Evolutionary conservation across 129 eudicot genomes (phyloP).

Genomic region (Ambrosia artemisiifolia): DNA sequence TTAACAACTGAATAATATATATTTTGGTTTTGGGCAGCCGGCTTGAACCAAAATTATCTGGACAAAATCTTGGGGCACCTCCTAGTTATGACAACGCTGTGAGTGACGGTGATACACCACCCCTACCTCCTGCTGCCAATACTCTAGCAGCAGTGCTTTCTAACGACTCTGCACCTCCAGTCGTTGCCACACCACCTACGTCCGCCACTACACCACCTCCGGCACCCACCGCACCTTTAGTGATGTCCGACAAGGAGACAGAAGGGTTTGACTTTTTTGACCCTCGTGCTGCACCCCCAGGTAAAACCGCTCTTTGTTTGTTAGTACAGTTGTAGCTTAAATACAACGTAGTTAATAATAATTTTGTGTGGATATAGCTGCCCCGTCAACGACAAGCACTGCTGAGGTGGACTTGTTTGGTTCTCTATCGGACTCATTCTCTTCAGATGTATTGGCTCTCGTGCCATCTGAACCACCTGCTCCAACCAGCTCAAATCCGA

Average conservation of each 20-base stretch:
- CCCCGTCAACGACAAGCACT: slow-evolving; percentile 33
- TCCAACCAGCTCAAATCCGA: slow-evolving; percentile 40
- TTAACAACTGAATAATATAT: not conserved
- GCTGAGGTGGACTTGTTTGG: slow-evolving; percentile 80
- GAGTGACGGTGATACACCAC: slow-evolving; percentile 39
- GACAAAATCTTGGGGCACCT: slow-evolving; percentile 60
- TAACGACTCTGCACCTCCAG: slow-evolving; percentile 16
- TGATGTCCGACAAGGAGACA: slow-evolving; percentile 33
- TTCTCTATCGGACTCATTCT: slow-evolving; percentile 63
- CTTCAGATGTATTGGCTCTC: slow-evolving; percentile 53
- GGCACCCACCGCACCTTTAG: slow-evolving; percentile 31
- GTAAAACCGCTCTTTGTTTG: slow-evolving; percentile 25
- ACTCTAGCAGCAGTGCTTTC: slow-evolving; percentile 35
- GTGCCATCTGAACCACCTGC: slow-evolving; percentile 55
- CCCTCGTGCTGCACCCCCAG: slow-evolving; percentile 72
- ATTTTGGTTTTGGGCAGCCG: slow-evolving; percentile 31
- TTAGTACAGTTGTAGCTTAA: not conserved
- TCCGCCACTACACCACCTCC: slow-evolving; percentile 35
- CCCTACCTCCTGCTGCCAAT: slow-evolving; percentile 35
- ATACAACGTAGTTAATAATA: not conserved
- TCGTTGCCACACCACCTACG: not conserved
- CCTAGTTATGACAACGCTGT: slow-evolving; percentile 87
- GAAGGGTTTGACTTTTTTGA: slow-evolving; percentile 79
- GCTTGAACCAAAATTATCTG: slow-evolving; percentile 60
- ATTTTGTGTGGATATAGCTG: slow-evolving; percentile 18